Conservation (phyloP, 129 eudicot species). For the Gnaphalium uliginosum region DNA sequence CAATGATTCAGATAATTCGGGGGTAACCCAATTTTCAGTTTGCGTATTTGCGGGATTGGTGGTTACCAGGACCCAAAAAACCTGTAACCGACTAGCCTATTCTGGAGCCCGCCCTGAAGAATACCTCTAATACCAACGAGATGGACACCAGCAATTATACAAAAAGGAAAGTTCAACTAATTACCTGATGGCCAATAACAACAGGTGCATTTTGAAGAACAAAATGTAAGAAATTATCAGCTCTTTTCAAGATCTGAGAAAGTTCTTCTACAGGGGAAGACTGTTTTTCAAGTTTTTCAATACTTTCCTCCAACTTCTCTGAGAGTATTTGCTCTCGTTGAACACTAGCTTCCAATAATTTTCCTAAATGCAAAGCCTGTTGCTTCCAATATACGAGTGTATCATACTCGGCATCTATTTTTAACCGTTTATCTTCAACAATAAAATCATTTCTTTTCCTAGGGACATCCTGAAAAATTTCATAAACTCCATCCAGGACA, state of each 20-base stretch:
- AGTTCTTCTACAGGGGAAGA: constrained; percentile 91
- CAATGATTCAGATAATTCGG: neutral
- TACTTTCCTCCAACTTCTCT: constrained; percentile 79
- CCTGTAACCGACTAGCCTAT: neutral
- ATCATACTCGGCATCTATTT: constrained; percentile 77
- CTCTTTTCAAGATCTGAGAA: constrained; percentile 82
- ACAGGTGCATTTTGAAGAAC: constrained; percentile 95
- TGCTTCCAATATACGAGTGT: constrained; percentile 85
- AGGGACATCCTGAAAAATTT: constrained; percentile 65
- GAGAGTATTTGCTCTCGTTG: constrained; percentile 66
- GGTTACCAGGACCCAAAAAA: neutral
- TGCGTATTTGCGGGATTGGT: neutral
- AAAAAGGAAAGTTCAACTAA: neutral
- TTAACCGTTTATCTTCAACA: constrained; percentile 52
- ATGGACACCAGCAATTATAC: neutral
- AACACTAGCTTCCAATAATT: constrained; percentile 72
- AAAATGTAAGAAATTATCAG: constrained; percentile 90
- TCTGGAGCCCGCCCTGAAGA: neutral
- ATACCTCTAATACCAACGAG: neutral
- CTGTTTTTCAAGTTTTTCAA: constrained; percentile 76
- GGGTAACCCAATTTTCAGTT: neutral
- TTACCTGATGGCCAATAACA: constrained; percentile 96
- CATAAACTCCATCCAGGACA: constrained; percentile 57
- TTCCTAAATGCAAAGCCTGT: constrained; percentile 64
- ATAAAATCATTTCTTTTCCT: constrained; percentile 53